A percentile compares a stretch with the other conserved stretches of the same genome.
Conservation (phyloP, 495 filamentous ascomycete genomes). For the Talaromyces liani region DNA sequence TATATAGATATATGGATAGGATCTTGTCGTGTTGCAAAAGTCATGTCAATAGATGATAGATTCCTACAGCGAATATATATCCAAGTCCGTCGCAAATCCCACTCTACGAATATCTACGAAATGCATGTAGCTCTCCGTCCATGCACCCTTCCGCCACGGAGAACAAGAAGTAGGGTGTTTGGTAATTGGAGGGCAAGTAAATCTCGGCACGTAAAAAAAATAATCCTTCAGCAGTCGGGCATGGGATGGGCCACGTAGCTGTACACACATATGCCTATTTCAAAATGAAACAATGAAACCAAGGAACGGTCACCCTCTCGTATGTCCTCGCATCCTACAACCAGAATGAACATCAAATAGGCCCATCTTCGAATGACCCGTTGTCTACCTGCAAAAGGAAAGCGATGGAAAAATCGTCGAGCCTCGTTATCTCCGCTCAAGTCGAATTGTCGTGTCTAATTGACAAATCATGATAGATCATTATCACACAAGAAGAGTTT, state of each 20-base stretch:
- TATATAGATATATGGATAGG: background rate
- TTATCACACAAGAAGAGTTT: slow-evolving; percentile 7
- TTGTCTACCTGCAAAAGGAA: no score
- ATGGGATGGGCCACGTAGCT: slow-evolving; percentile 71
- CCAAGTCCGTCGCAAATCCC: background rate
- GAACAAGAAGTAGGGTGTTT: slow-evolving; percentile 62
- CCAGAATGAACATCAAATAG: background rate
- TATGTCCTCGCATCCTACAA: background rate
- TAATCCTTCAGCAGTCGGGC: slow-evolving; percentile 91
- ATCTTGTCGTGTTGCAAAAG: background rate
- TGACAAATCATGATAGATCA: slow-evolving; percentile 7
- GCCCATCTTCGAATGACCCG: no score
- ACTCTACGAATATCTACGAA: slow-evolving; percentile 7
- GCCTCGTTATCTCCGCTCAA: background rate
- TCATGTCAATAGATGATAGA: slow-evolving; percentile 1
- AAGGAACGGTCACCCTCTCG: background rate
- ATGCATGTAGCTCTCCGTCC: slow-evolving; percentile 70
- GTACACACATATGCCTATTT: slow-evolving; percentile 98
- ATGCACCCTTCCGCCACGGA: slow-evolving; percentile 71
- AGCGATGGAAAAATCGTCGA: background rate
- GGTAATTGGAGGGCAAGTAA: slow-evolving; percentile 74
- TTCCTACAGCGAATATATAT: no score
- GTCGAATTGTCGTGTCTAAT: slow-evolving; percentile 5
- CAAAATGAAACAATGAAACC: background rate
- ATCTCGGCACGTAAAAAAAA: slow-evolving; percentile 86